Evolutionary conservation across 306 rosid genomes (phyloP).

Genomic region (Hylodesmum podocarpum): DNA sequence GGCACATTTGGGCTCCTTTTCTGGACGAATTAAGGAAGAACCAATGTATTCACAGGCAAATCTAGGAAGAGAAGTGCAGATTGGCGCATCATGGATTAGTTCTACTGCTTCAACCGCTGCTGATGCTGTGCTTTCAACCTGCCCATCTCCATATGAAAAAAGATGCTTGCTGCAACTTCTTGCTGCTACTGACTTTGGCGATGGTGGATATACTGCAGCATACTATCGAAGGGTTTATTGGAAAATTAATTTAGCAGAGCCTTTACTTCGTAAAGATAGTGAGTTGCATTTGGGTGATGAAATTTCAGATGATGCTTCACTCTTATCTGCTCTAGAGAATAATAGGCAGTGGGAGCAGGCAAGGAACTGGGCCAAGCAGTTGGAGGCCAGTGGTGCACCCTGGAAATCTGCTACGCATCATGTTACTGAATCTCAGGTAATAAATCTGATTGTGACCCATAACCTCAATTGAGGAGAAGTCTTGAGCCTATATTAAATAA

Average conservation of each 20-base stretch:
- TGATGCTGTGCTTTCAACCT: conserved; percentile 83
- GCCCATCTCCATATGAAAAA: conserved; percentile 94
- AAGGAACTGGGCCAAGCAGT: conserved; percentile 95
- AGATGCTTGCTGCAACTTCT: conserved; percentile 94
- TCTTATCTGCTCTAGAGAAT: conserved; percentile 68
- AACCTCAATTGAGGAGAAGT: conserved; percentile 8
- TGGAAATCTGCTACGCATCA: conserved; percentile 81
- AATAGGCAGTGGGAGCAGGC: conserved; percentile 98
- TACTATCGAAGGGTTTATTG: conserved; percentile 68
- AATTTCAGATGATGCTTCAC: conserved; percentile 85
- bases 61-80: conserved; percentile 66
- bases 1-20: conserved; percentile 96
- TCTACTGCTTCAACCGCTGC: conserved; percentile 88
- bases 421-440: conserved; percentile 97
- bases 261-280: conserved; percentile 65
- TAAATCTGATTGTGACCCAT: conserved; percentile 35
- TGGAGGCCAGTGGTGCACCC: conserved; percentile 83
- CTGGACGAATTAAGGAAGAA: conserved; percentile 91
- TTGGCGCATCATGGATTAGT: conserved; percentile 83
- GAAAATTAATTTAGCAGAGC: conserved; percentile 94
- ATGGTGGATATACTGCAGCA: conserved; percentile 78
- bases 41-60: conserved; percentile 51
- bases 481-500: conserved; percentile 17
- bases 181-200: conserved; percentile 92
- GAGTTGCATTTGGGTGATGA: conserved; percentile 71